phyloP scores from a whole-genome alignment of 768 basidiomycete species.

The Leccinum fibrillosum region DNA sequence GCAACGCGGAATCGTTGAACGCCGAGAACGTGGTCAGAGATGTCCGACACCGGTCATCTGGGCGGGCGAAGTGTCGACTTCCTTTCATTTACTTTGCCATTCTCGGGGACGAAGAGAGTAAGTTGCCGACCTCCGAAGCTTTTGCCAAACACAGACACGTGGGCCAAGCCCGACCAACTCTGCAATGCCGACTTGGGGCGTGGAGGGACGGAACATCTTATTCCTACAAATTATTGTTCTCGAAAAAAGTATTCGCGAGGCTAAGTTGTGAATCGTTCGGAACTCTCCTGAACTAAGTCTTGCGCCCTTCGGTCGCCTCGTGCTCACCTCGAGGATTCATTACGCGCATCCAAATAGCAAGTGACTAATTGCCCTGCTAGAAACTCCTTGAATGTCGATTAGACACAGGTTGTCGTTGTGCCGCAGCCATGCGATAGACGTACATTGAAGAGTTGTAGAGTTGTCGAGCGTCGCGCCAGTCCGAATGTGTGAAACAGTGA shows the following conservation, averaged over 20 bases:
- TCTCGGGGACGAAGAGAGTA: background rate
- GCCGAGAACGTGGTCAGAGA: conserved; percentile 44
- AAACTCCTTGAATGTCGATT: background rate
- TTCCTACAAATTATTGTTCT: too few species aligned
- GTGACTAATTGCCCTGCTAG: conserved; percentile 3
- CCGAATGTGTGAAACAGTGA: background rate
- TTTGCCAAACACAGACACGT: conserved; percentile 26
- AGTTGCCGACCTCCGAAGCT: conserved; percentile 20
- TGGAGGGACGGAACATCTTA: too few species aligned
- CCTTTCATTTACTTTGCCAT: conserved; percentile 21
- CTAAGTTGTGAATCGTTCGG: background rate
- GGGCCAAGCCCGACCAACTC: too few species aligned
- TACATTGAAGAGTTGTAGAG: background rate
- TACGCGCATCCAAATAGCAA: conserved; percentile 4
- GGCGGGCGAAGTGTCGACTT: background rate
- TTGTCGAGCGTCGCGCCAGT: background rate
- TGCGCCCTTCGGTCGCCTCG: conserved; percentile 15
- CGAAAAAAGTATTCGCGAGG: too few species aligned
- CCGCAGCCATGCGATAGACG: background rate
- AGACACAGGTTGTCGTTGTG: background rate
- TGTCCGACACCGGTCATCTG: background rate
- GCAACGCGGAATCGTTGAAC: conserved; percentile 68
- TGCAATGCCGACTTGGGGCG: background rate
- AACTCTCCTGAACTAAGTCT: background rate
- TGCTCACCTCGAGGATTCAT: conserved; percentile 21